Conservation (phyloP, 225 moss, liverwort and hornwort species). For the Physcomitrium patens region DNA sequence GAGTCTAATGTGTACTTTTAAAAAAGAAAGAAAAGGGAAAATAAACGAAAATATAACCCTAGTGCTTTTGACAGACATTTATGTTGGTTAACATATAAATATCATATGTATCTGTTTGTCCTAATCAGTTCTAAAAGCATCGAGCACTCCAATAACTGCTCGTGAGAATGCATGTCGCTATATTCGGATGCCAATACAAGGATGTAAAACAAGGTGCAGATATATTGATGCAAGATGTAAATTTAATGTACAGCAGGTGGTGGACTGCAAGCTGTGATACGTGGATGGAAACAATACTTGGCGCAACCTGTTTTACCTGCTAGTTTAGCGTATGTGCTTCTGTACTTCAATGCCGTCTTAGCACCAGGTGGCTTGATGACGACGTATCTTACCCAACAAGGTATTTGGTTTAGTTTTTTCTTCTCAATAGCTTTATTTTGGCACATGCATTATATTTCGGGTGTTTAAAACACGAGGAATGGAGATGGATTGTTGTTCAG, state of each 20-base stretch:
- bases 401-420: conserved; percentile 34
- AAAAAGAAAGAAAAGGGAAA: too few relatives aligned
- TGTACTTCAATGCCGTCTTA: conserved; percentile 83
- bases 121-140: not conserved
- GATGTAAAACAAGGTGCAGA: not conserved
- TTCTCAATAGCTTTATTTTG: not conserved
- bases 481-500: not conserved
- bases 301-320: conserved; percentile 82
- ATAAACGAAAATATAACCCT: not conserved
- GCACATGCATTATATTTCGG: not conserved
- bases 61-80: not conserved
- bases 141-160: not conserved
- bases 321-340: conserved; percentile 78
- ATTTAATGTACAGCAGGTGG: conserved; percentile 50
- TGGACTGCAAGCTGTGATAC: conserved; percentile 57
- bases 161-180: not conserved
- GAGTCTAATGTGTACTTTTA: too few relatives aligned
- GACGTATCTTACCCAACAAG: conserved; percentile 77
- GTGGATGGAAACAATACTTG: conserved; percentile 80
- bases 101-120: not conserved
- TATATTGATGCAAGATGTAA: conserved; percentile 2
- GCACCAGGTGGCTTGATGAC: conserved; percentile 66
- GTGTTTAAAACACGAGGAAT: not conserved
- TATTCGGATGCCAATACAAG: not conserved
- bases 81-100: not conserved